These are phyloP conservation scores for Ephemerocybe angulata DNA, from an alignment of 768 basidiomycete species.

Conservation along the genomic window DNA sequence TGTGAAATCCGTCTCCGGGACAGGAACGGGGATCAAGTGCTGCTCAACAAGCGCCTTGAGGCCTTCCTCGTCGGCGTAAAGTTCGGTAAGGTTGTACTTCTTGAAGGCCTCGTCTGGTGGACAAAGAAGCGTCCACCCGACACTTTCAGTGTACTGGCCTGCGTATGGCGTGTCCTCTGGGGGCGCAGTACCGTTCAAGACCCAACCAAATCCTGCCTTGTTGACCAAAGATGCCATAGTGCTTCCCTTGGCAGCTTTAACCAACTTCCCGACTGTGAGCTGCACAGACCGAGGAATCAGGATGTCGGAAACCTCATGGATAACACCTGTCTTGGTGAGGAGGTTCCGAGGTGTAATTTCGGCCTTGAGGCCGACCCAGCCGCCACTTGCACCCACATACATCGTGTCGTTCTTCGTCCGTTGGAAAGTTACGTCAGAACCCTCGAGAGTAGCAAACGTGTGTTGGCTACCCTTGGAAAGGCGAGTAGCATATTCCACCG, in stretches of 20 bases:
- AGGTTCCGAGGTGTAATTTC: constrained; percentile 57
- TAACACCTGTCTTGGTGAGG: constrained; percentile 84
- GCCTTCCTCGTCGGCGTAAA: constrained; percentile 53
- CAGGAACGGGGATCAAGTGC: constrained; percentile 61
- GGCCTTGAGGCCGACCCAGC: constrained; percentile 70
- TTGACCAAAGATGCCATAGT: constrained; percentile 84
- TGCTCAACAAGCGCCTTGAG: constrained; percentile 66
- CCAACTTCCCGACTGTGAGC: constrained; percentile 84
- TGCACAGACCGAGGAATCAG: constrained; percentile 85
- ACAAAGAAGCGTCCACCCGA: constrained; percentile 85
- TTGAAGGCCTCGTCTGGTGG: constrained; percentile 94
- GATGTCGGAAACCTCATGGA: constrained; percentile 84
- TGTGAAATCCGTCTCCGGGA: constrained; percentile 20
- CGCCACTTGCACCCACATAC: constrained; percentile 65
- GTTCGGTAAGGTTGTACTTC: constrained; percentile 70
- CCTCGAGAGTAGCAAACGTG: constrained; percentile 80
- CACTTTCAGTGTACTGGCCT: constrained; percentile 40
- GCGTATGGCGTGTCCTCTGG: constrained; percentile 70
- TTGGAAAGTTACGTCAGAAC: constrained; percentile 73
- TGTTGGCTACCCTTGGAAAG: constrained; percentile 62
- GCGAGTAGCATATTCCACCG: constrained; percentile 66
- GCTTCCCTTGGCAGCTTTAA: constrained; percentile 81
- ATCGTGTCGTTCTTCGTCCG: constrained; percentile 49
- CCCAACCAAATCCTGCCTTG: constrained; percentile 87
- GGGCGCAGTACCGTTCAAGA: constrained; percentile 79